Conservation (phyloP, 2,329 filamentous ascomycete genomes). For the Drechslerella dactyloides region DNA sequence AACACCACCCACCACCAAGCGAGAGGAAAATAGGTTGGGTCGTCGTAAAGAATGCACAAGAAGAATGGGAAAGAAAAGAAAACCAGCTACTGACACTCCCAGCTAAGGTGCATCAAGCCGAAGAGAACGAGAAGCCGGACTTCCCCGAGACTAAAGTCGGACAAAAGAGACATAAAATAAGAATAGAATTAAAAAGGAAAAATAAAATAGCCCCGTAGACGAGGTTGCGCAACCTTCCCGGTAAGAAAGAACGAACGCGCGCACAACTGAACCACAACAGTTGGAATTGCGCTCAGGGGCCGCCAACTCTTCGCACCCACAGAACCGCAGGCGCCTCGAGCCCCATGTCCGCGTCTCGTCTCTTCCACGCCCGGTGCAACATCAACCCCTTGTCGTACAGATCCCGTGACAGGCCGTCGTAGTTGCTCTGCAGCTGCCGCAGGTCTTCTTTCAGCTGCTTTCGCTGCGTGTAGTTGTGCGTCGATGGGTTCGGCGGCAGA, state of each 20-base stretch:
- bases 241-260: background rate
- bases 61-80: background rate
- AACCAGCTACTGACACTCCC: background rate
- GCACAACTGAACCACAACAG: background rate
- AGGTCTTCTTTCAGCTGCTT: constrained; percentile 52
- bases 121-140: constrained; percentile 17
- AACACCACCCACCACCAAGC: background rate
- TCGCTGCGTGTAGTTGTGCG: constrained; percentile 51
- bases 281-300: constrained; percentile 23
- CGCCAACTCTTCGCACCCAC: constrained; percentile 52
- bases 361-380: constrained; percentile 54
- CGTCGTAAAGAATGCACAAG: constrained; percentile 15
- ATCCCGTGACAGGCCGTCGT: constrained; percentile 54
- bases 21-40: constrained; percentile 11
- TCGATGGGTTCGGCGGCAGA: constrained; percentile 53
- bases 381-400: constrained; percentile 54
- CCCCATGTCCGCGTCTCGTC: constrained; percentile 54
- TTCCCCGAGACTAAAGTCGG: no score
- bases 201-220: constrained; percentile 11
- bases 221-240: background rate
- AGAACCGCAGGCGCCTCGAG: constrained; percentile 54
- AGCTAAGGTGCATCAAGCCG: background rate
- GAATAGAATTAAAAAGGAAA: constrained; percentile 10
- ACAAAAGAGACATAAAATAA: background rate
- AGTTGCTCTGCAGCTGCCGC: constrained; percentile 48